A percentile compares a stretch with the other conserved stretches of the same genome.
These are phyloP conservation scores for Nicotiana undulata DNA, from an alignment of 257 asterid genomes.

Conservation along the genomic window DNA sequence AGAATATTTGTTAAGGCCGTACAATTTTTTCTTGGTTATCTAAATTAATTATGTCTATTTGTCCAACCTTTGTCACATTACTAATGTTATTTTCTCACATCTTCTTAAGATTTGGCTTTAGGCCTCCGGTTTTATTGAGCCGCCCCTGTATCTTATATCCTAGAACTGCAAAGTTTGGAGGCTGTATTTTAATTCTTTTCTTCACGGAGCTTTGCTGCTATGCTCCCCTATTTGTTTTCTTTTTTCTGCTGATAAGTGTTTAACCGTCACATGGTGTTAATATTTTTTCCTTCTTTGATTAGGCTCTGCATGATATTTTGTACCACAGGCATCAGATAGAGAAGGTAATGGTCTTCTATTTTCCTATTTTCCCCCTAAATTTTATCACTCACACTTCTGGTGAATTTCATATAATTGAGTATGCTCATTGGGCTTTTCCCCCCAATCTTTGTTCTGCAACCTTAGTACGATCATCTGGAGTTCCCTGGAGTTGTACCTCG, in stretches of 20 bases:
- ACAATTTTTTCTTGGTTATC: too few species aligned
- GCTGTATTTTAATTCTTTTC: neutral
- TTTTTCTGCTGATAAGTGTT: neutral
- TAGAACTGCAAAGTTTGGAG: neutral
- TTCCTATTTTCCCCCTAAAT: neutral
- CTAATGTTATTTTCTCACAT: too few species aligned
- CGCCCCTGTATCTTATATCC: neutral
- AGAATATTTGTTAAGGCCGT: too few species aligned
- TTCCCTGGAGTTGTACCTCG: slow-evolving; percentile 99
- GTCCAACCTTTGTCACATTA: too few species aligned
- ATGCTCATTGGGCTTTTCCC: neutral
- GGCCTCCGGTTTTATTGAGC: too few species aligned
- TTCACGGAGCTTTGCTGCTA: neutral
- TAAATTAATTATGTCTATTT: too few species aligned
- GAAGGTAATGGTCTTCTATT: slow-evolving; percentile 37
- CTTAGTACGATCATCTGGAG: slow-evolving; percentile 92
- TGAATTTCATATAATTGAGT: neutral
- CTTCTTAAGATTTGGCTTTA: too few species aligned
- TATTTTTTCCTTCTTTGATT: slow-evolving; percentile 8
- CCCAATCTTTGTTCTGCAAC: slow-evolving; percentile 4
- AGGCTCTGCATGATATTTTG: slow-evolving; percentile 96
- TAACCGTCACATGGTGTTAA: neutral
- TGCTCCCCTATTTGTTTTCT: slow-evolving; percentile 4
- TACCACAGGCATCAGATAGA: slow-evolving; percentile 60
- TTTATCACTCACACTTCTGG: neutral